A percentile compares a stretch with the other conserved stretches of the same genome.
These are phyloP conservation scores for Gynochthodes officinalis DNA, from an alignment of 257 asterid genomes.

Conservation along the genomic window DNA sequence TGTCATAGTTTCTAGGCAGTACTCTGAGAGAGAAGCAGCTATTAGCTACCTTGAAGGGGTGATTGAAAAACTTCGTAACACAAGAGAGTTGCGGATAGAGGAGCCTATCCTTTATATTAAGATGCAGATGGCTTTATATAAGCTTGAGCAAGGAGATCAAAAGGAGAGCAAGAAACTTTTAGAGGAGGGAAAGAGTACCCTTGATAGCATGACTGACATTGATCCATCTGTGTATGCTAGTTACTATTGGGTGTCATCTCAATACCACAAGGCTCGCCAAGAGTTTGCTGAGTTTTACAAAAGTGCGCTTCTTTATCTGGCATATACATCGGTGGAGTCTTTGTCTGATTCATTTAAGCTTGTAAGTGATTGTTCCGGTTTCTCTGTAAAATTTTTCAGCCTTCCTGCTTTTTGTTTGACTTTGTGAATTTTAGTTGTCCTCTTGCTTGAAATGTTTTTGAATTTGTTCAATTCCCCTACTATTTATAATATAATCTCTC, in stretches of 20 bases:
- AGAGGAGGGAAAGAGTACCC: conserved; percentile 86
- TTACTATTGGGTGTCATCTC: conserved; percentile 92
- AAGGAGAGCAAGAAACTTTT: conserved; percentile 86
- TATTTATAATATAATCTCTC: not conserved
- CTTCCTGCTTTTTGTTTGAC: not conserved
- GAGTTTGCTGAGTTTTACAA: conserved; percentile 96
- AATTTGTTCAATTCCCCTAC: not conserved
- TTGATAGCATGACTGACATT: conserved; percentile 95
- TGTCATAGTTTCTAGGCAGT: conserved; percentile 80
- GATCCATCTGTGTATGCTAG: conserved; percentile 96
- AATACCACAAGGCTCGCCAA: conserved; percentile 69
- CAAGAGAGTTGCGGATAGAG: conserved; percentile 76
- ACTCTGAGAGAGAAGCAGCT: conserved; percentile 83
- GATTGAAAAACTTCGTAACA: conserved; percentile 76
- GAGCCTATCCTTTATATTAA: conserved; percentile 85
- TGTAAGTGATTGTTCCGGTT: conserved; percentile 38
- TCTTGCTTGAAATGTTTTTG: not conserved
- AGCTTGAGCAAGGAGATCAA: conserved; percentile 85
- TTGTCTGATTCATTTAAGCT: conserved; percentile 85
- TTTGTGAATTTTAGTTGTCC: not conserved
- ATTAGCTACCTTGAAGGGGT: conserved; percentile 80
- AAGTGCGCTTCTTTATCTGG: conserved; percentile 88
- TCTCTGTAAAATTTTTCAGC: conserved; percentile 11
- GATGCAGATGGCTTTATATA: conserved; percentile 75
- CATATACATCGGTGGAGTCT: conserved; percentile 89